Conservation (phyloP, 768 basidiomycete genomes). For the Psilocybe cubensis region DNA sequence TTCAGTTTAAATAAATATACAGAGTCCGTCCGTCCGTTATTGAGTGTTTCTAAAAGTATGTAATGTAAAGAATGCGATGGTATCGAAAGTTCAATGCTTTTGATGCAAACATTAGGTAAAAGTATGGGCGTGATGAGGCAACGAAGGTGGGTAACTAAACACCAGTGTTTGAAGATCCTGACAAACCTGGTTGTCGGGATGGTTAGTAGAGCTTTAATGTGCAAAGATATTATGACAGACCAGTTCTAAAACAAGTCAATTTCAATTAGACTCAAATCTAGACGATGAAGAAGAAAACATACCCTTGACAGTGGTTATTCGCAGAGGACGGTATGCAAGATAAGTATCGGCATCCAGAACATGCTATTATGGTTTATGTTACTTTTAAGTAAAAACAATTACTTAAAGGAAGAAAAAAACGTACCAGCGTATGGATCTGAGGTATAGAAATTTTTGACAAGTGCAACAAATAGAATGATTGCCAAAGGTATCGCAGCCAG, state of each 20-base stretch:
- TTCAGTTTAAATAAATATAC: neutral
- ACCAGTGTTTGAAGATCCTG: neutral
- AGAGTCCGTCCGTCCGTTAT: neutral
- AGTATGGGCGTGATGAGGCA: too few species aligned
- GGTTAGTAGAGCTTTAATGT: too few species aligned
- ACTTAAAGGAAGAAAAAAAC: conserved; percentile 24
- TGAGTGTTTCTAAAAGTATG: neutral
- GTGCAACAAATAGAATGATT: conserved; percentile 79
- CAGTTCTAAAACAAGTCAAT: conserved; percentile 30
- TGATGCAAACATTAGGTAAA: neutral
- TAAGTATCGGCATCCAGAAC: conserved; percentile 86
- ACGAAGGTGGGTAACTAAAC: neutral
- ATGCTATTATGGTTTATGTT: conserved; percentile 61
- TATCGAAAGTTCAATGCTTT: neutral
- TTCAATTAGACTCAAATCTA: neutral
- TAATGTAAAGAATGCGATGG: neutral
- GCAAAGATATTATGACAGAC: conserved; percentile 23
- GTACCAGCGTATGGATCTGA: conserved; percentile 82
- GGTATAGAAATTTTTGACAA: conserved; percentile 89
- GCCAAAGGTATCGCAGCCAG: conserved; percentile 75
- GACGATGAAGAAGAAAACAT: conserved; percentile 20
- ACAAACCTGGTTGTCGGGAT: too few species aligned
- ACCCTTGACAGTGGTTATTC: conserved; percentile 72
- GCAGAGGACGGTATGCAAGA: conserved; percentile 83
- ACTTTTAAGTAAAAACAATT: neutral